Conservation (phyloP, 1,139 yeast species). For the Saccharomycopsis hybrid region DNA sequence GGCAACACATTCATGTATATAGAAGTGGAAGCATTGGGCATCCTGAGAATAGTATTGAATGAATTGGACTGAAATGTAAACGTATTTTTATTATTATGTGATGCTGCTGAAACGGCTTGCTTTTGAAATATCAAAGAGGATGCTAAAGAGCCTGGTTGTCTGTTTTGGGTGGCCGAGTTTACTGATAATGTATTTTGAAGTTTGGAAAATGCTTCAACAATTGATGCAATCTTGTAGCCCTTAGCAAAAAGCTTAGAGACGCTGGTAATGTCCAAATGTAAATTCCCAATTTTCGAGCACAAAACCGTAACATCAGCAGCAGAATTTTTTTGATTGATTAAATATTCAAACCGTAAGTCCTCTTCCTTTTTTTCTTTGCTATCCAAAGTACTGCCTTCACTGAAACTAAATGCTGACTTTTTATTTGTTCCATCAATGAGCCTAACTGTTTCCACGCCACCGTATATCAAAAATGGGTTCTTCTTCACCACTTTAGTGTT, state of each 20-base stretch:
- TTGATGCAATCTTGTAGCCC: conserved; percentile 22
- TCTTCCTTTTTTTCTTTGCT: too few relatives aligned
- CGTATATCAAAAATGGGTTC: conserved; percentile 38
- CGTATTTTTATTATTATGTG: background rate
- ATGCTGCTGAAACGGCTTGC: background rate
- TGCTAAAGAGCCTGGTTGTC: conserved; percentile 9
- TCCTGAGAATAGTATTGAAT: background rate
- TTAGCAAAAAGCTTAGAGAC: conserved; percentile 21
- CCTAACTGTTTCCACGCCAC: conserved; percentile 38
- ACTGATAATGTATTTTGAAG: conserved; percentile 9
- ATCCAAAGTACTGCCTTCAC: background rate
- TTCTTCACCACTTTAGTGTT: conserved; percentile 39
- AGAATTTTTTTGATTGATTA: background rate
- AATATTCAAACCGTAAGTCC: conserved; percentile 47
- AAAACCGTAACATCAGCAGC: conserved; percentile 37
- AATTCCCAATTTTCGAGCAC: conserved; percentile 38
- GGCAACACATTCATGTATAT: conserved; percentile 8
- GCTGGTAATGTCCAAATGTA: conserved; percentile 31
- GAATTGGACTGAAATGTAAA: conserved; percentile 13
- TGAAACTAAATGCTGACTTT: background rate
- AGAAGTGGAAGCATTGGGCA: too few relatives aligned
- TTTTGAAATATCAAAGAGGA: conserved; percentile 14
- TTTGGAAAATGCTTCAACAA: conserved; percentile 23
- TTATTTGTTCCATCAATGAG: conserved; percentile 11
- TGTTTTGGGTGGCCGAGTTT: background rate